Evolutionary conservation across 1,284 basidiomycete genomes (phyloP).

Genomic region (Xanthoconium separans): DNA sequence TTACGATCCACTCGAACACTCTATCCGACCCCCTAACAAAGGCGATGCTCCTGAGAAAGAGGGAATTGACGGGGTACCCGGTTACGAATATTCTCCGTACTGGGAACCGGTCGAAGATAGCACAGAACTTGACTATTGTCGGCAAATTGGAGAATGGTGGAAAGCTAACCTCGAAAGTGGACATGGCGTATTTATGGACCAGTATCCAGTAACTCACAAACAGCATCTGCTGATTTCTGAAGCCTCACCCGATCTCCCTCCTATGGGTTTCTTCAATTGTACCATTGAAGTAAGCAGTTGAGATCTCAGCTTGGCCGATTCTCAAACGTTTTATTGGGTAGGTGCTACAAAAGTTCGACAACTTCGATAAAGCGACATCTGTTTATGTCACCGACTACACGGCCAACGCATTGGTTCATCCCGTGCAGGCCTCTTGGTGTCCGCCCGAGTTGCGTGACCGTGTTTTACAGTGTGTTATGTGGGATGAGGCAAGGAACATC

Average conservation of each 20-base stretch:
- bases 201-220: slow-evolving; percentile 21
- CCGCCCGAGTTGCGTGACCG: slow-evolving; percentile 41
- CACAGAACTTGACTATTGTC: slow-evolving; percentile 37
- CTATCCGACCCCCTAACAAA: slow-evolving; percentile 19
- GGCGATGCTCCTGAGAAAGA: slow-evolving; percentile 30
- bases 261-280: slow-evolving; percentile 62
- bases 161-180: slow-evolving; percentile 29
- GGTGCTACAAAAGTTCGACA: slow-evolving; percentile 47
- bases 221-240: slow-evolving; percentile 54
- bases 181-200: slow-evolving; percentile 11
- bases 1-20: slow-evolving; percentile 25
- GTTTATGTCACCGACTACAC: slow-evolving; percentile 75
- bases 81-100: slow-evolving; percentile 34
- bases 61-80: slow-evolving; percentile 23
- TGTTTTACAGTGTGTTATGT: slow-evolving; percentile 57
- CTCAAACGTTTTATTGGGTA: slow-evolving; percentile 23
- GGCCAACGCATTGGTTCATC: slow-evolving; percentile 34
- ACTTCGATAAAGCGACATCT: slow-evolving; percentile 39
- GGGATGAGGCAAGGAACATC: slow-evolving; percentile 45
- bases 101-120: slow-evolving; percentile 29
- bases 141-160: slow-evolving; percentile 56
- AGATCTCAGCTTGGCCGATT: background rate
- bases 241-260: slow-evolving; percentile 42
- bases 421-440: slow-evolving; percentile 46
- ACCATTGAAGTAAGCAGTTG: slow-evolving; percentile 56